Percentiles rank a stretch among this genome's conserved stretches.
phyloP scores from a whole-genome alignment of 2,329 filamentous ascomycete species.

The Davidsoniella eucalypti region DNA sequence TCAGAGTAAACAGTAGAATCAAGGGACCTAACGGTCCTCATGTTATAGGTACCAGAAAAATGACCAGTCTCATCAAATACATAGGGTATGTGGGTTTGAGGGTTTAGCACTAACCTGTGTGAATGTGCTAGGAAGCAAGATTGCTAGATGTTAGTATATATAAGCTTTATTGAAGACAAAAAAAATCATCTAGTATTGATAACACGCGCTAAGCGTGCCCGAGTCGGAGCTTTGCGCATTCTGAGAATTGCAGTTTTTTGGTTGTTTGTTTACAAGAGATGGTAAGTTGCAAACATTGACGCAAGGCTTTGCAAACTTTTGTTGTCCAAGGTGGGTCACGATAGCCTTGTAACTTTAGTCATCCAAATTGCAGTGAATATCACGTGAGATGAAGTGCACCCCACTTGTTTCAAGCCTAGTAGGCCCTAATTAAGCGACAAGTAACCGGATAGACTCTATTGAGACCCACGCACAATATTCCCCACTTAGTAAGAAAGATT shows the following conservation, averaged over 20 bases:
- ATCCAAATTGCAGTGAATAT: background rate
- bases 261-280: constrained; percentile 1
- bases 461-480: constrained; percentile 10
- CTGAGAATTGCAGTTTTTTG: background rate
- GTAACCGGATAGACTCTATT: constrained; percentile 18
- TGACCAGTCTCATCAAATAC: constrained; percentile 51
- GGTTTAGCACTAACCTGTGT: constrained; percentile 6
- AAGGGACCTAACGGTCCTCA: constrained; percentile 35
- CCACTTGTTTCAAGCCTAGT: background rate
- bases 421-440: constrained; percentile 31
- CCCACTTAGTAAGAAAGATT: constrained; percentile 1
- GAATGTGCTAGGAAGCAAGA: background rate
- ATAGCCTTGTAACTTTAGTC: constrained; percentile 3
- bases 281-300: background rate
- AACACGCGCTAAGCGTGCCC: too few species aligned
- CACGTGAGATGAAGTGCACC: constrained; percentile 2
- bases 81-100: constrained; percentile 6
- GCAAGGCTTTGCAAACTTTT: constrained; percentile 8
- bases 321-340: constrained; percentile 5
- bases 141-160: background rate
- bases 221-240: background rate
- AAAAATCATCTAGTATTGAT: too few species aligned
- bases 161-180: background rate
- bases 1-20: constrained; percentile 14
- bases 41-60: constrained; percentile 97